Conservation (phyloP, 148 eudicot genomes). For the Cornus kousa region DNA sequence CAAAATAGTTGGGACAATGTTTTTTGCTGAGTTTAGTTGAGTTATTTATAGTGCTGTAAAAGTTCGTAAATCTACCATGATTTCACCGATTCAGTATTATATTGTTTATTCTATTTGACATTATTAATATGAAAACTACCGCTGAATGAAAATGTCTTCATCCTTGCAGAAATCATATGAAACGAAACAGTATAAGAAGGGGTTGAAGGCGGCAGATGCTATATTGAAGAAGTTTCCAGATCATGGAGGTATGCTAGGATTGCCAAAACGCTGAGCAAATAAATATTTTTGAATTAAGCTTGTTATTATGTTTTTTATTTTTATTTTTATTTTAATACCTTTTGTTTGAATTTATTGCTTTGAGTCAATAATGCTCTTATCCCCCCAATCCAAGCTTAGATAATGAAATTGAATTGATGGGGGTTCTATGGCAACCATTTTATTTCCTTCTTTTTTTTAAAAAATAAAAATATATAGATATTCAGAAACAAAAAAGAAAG, state of each 20-base stretch:
- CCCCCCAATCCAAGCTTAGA: background rate
- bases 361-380: background rate
- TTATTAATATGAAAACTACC: slow-evolving; percentile 5
- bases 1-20: too few species aligned
- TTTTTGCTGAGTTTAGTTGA: too few species aligned
- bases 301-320: background rate
- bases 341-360: too few species aligned
- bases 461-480: too few species aligned
- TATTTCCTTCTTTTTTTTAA: too few species aligned
- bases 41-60: background rate
- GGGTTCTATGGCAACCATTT: too few species aligned
- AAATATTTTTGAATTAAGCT: background rate
- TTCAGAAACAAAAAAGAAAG: too few species aligned
- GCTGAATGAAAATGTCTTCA: background rate
- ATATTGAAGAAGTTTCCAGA: slow-evolving; percentile 92
- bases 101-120: background rate
- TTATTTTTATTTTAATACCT: too few species aligned
- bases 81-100: background rate
- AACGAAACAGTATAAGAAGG: slow-evolving; percentile 95
- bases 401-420: too few species aligned
- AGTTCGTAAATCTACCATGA: background rate
- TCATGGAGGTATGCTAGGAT: slow-evolving; percentile 83
- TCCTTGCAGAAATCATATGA: slow-evolving; percentile 87
- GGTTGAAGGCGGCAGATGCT: slow-evolving; percentile 94
- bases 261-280: too few species aligned